Evolutionary conservation across 768 basidiomycete genomes (phyloP).

Genomic region (Rhizopogon salebrosus): DNA sequence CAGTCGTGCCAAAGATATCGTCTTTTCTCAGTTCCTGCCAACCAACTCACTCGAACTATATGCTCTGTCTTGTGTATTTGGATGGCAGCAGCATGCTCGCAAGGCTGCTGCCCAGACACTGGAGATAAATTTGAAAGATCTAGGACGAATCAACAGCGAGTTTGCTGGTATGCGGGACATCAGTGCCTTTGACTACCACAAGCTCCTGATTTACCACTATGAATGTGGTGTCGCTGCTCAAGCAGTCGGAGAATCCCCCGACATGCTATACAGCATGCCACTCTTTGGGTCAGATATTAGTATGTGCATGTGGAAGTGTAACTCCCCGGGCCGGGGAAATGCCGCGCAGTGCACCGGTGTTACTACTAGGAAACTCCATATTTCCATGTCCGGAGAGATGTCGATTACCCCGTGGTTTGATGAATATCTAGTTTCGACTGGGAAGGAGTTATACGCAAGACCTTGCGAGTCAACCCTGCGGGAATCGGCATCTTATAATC

Average conservation of each 20-base stretch:
- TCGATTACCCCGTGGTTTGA: neutral
- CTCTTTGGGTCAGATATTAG: no score
- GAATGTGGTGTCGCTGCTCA: conserved; percentile 25
- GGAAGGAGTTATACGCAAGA: neutral
- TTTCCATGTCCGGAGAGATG: neutral
- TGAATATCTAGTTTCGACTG: neutral
- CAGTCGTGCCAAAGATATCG: conserved; percentile 10
- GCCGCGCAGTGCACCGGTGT: neutral
- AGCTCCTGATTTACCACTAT: conserved; percentile 37
- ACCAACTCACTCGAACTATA: conserved; percentile 20
- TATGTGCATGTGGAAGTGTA: neutral
- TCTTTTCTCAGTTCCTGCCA: conserved; percentile 5
- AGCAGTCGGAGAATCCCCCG: neutral
- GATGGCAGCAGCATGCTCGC: conserved; percentile 14
- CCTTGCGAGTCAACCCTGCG: conserved; percentile 1
- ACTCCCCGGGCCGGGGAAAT: neutral
- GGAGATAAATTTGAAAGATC: conserved; percentile 1
- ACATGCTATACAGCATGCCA: no score
- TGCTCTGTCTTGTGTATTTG: conserved; percentile 21
- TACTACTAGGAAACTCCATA: neutral
- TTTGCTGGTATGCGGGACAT: conserved; percentile 36
- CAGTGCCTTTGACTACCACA: conserved; percentile 34
- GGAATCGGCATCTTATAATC: neutral
- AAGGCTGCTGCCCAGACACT: conserved; percentile 20
- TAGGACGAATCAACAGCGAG: conserved; percentile 11